Base-by-base conservation (phyloP, 305 asterid species). In the Salvia sclarea region DNA sequence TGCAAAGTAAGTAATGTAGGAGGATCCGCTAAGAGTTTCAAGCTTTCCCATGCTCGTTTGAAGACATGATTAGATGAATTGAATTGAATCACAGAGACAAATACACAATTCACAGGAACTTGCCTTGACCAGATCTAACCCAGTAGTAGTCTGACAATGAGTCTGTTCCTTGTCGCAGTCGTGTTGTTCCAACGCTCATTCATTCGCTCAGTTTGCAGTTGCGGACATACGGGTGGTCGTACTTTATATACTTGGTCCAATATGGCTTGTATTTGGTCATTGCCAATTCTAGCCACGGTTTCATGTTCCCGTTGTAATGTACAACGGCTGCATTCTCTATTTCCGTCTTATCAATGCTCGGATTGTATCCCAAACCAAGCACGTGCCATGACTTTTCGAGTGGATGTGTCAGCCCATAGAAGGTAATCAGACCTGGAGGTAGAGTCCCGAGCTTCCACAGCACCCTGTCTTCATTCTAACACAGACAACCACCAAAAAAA, bases 381-480 rank as follows among this genome's bases (percentile, higher is more conserved):
- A 94, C 98, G 5, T 94, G 97, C 98, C 98, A 94, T 16, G 98
- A 84, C 88, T 94, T 94, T 10, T 91, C 86, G 8, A 94, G 91
- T 10, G 98, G 96, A 75, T 89, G 95, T 2, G 97, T 94, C 5
- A 94, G 93, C 74, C 98, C 96, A 3, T 94, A 94, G 74, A 94
- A 94, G 58, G 98, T 94, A 48, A 94, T 91, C 80, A 94, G 74
- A 33, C 98, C 98, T 22, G 98, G 98, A 61, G 98, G 98, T 69
- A 94, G 82, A 11, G 98, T 94, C 52, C 98, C 98, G 54, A 94
- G 98, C 85, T 91, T 94, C 97, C 98, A 94, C 7, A 94, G 89
- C 58, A 85, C 91, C 86, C 98, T 81, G 58, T 91, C 98, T 81
- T 91, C 98, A 41, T 94, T 91, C 98, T 93, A 69, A 72, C 9